Conservation (phyloP, 345 rosid genomes). For the Acer saccharum region DNA sequence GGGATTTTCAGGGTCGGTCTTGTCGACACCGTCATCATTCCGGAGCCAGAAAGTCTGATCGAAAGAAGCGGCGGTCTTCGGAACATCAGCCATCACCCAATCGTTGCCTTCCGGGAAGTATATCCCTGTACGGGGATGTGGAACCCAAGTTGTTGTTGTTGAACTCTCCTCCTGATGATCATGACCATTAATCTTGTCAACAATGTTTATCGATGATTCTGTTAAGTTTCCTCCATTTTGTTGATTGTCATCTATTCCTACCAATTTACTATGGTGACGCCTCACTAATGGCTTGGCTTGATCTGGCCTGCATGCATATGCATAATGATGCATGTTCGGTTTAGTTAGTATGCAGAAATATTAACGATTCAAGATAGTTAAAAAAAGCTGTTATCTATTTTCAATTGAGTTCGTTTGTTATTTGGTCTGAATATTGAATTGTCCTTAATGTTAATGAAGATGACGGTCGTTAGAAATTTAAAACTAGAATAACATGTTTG, state of each 20-base stretch:
- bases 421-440: no score
- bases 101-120: conserved; percentile 66
- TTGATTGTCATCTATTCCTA: background rate
- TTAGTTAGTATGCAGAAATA: no score
- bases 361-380: no score
- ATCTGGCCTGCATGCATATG: conserved; percentile 6
- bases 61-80: conserved; percentile 52
- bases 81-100: conserved; percentile 61
- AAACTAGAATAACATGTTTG: no score
- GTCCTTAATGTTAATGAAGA: no score
- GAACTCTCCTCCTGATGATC: background rate
- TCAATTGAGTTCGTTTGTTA: no score
- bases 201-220: background rate
- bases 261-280: background rate
- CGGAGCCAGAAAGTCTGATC: conserved; percentile 52
- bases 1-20: conserved; percentile 31
- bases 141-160: conserved; percentile 41
- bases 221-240: background rate
- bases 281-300: background rate
- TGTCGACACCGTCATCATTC: conserved; percentile 55
- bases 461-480: no score
- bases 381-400: no score
- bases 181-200: background rate
- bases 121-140: conserved; percentile 71
- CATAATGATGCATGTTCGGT: background rate